phyloP scores from a whole-genome alignment of 2,329 filamentous ascomycete genomes.

The Aspergillus tamarii region DNA sequence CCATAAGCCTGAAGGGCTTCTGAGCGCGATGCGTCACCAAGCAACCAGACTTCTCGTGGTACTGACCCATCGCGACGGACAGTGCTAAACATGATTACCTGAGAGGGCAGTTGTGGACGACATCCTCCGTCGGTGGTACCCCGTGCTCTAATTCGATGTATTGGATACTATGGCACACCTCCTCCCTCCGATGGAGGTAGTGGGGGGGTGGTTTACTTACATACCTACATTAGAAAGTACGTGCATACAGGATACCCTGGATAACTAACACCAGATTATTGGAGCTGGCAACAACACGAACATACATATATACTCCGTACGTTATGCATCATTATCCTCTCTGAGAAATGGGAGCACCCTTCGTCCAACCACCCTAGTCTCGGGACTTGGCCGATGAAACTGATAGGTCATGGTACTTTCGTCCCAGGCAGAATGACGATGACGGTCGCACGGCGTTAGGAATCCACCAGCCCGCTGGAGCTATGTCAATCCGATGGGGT shows the following conservation, averaged over 20 bases:
- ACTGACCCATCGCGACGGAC: background rate
- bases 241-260: background rate
- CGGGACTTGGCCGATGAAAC: slow-evolving; percentile 13
- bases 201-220: background rate
- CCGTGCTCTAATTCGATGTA: background rate
- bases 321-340: slow-evolving; percentile 3
- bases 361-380: slow-evolving; percentile 1
- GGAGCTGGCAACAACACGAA: background rate
- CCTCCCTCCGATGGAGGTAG: background rate
- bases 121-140: background rate
- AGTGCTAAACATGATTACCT: background rate
- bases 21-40: background rate
- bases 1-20: background rate
- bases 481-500: slow-evolving; percentile 16
- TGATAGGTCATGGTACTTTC: slow-evolving; percentile 26
- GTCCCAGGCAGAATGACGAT: slow-evolving; percentile 11
- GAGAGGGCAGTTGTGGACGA: background rate
- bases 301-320: background rate
- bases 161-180: background rate
- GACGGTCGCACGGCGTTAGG: slow-evolving; percentile 11
- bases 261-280: slow-evolving; percentile 6
- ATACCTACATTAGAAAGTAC: background rate
- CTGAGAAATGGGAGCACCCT: background rate
- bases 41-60: background rate
- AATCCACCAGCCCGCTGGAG: slow-evolving; percentile 19